Evolutionary conservation across 2,329 filamentous ascomycete species (phyloP).

Genomic region (Phyllosticta citribraziliensis): DNA sequence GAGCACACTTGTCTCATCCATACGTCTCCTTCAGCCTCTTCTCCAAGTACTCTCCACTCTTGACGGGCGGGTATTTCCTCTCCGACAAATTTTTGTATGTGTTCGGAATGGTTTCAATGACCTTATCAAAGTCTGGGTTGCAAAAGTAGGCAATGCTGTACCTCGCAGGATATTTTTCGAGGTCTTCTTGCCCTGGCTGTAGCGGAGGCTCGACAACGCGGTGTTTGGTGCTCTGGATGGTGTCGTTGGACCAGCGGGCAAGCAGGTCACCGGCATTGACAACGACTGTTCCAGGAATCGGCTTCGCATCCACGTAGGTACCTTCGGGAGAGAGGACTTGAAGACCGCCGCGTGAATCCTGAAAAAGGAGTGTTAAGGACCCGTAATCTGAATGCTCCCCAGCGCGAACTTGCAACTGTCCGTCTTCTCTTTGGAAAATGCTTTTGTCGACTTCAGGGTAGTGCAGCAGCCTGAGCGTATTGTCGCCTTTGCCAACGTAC

Average conservation of each 20-base stretch:
- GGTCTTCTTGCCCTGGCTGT: conserved; percentile 33
- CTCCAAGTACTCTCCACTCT: conserved; percentile 71
- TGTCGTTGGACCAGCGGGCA: conserved; percentile 82
- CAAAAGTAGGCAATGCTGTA: conserved; percentile 93
- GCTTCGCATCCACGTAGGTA: conserved; percentile 71
- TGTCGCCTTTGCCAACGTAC: conserved; percentile 51
- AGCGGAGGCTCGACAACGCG: conserved; percentile 76
- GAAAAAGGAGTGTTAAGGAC: conserved; percentile 42
- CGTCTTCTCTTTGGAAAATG: conserved; percentile 56
- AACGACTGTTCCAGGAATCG: conserved; percentile 72
- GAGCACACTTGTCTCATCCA: conserved; percentile 13
- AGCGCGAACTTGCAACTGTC: conserved; percentile 64
- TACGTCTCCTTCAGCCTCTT: conserved; percentile 66
- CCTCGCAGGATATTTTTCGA: conserved; percentile 53
- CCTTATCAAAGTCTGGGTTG: conserved; percentile 68
- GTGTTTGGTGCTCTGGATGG: conserved; percentile 82
- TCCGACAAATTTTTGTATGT: conserved; percentile 52
- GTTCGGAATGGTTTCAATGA: conserved; percentile 72
- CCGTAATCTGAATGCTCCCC: conserved; percentile 66
- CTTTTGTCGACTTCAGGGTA: conserved; percentile 60
- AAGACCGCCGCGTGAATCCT: conserved; percentile 12
- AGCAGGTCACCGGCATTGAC: conserved; percentile 84
- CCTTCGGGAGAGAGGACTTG: conserved; percentile 58
- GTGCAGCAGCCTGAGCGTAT: conserved; percentile 58
- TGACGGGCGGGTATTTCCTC: conserved; percentile 63